A percentile compares a stretch with the other conserved stretches of the same genome.
Evolutionary conservation across 495 filamentous ascomycete species (phyloP).

Genomic region (Penicillium angulare): DNA sequence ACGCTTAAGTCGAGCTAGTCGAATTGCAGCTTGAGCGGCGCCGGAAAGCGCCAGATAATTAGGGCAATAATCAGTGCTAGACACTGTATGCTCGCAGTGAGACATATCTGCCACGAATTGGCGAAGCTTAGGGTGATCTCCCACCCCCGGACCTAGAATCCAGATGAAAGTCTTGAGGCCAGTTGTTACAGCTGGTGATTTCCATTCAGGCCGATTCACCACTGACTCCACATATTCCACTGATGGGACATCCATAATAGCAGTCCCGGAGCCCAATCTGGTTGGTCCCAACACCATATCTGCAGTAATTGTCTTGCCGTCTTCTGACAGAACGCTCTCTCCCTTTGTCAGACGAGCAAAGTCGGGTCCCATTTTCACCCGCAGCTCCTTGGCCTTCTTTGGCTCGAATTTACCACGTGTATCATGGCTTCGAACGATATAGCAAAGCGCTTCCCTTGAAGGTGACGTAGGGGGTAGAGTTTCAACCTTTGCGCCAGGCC

Average conservation of each 20-base stretch:
- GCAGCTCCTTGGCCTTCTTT: constrained; percentile 56
- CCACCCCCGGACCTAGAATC: constrained; percentile 72
- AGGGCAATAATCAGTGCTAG: constrained; percentile 66
- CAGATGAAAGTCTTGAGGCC: constrained; percentile 72
- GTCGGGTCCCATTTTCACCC: constrained; percentile 51
- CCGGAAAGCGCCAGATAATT: constrained; percentile 70
- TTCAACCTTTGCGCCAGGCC: constrained; percentile 70
- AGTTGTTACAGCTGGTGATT: constrained; percentile 57
- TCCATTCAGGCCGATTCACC: constrained; percentile 72
- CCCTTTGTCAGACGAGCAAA: constrained; percentile 58
- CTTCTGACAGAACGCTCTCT: constrained; percentile 47
- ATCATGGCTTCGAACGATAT: constrained; percentile 73
- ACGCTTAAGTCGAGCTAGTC: constrained; percentile 66
- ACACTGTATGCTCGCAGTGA: constrained; percentile 69
- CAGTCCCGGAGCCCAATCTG: constrained; percentile 62
- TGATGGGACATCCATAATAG: constrained; percentile 75
- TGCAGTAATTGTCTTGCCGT: constrained; percentile 58
- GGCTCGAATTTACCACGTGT: constrained; percentile 77
- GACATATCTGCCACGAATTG: constrained; percentile 65
- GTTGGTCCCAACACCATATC: constrained; percentile 64
- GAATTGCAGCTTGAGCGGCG: constrained; percentile 57
- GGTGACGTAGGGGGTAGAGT: constrained; percentile 64
- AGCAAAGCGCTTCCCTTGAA: constrained; percentile 69
- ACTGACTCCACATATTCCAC: constrained; percentile 64
- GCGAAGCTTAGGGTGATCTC: constrained; percentile 55